Percentiles rank a stretch among this genome's conserved stretches.
Evolutionary conservation across 192 early-diverging fungal genomes (phyloP).

Genomic region (Backusella liffmaniae): DNA sequence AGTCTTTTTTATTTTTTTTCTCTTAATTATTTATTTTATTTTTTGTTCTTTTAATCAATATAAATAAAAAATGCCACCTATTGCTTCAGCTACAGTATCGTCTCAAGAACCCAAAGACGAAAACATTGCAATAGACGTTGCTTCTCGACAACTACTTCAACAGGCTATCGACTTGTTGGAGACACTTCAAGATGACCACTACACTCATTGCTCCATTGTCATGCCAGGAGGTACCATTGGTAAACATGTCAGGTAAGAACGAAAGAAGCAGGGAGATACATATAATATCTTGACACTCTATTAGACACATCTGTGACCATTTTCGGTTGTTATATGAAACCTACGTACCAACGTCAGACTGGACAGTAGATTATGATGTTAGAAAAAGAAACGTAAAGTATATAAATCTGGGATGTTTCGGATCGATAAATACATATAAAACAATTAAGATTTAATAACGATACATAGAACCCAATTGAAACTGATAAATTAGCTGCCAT

Average conservation of each 20-base stretch:
- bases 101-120: not conserved
- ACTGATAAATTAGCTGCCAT: conserved; percentile 39
- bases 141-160: conserved; percentile 15
- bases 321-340: conserved; percentile 39
- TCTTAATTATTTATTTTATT: not conserved
- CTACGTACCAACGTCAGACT: conserved; percentile 9
- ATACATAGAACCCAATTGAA: conserved; percentile 43
- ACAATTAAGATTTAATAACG: too few relatives aligned
- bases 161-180: conserved; percentile 29
- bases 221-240: conserved; percentile 48
- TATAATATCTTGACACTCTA: too few relatives aligned
- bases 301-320: conserved; percentile 48
- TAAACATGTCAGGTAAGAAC: conserved; percentile 43
- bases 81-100: not conserved
- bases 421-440: not conserved
- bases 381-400: conserved; percentile 43
- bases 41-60: not conserved
- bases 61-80: not conserved
- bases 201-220: conserved; percentile 34
- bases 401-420: not conserved
- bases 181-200: conserved; percentile 32
- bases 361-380: conserved; percentile 44
- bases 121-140: not conserved
- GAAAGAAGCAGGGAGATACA: not conserved
- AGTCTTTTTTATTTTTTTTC: not conserved